Evolutionary conservation across 2,329 filamentous ascomycete genomes (phyloP).

Genomic region (Calycina herbarum): DNA sequence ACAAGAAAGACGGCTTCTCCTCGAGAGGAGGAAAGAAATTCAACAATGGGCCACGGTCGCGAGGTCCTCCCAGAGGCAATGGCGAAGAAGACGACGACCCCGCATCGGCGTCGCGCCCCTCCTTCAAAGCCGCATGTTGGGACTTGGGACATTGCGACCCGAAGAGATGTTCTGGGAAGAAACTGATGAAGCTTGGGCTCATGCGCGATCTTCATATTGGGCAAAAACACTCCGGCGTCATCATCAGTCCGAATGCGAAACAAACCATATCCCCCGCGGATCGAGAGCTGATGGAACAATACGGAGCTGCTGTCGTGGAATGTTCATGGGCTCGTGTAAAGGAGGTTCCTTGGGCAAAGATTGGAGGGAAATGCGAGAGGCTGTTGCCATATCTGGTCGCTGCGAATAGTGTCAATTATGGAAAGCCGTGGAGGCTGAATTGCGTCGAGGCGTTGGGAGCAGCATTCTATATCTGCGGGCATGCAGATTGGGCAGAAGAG

Average conservation of each 20-base stretch:
- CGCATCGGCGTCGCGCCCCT: conserved; percentile 43
- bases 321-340: conserved; percentile 93
- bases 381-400: conserved; percentile 92
- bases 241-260: conserved; percentile 95
- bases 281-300: conserved; percentile 75
- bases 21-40: conserved; percentile 70
- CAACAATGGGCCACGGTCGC: conserved; percentile 56
- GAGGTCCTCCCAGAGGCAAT: conserved; percentile 50
- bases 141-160: conserved; percentile 97
- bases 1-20: conserved; percentile 85
- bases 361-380: conserved; percentile 90
- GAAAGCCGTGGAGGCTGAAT: conserved; percentile 90
- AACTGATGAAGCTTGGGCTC: conserved; percentile 84
- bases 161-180: conserved; percentile 94
- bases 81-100: conserved; percentile 43
- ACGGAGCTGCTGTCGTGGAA: conserved; percentile 93
- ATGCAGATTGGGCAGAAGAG: conserved; percentile 84
- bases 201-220: conserved; percentile 93
- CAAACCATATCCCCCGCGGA: conserved; percentile 82
- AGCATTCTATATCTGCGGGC: conserved; percentile 89
- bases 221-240: conserved; percentile 86
- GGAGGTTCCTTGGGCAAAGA: conserved; percentile 87
- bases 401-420: conserved; percentile 96
- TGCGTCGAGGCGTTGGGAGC: conserved; percentile 94
- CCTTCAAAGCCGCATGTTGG: conserved; percentile 95